Percentiles rank a stretch among this genome's conserved stretches.
Conservation (phyloP, 2,329 filamentous ascomycete genomes). For the Trichoderma asperellum region DNA sequence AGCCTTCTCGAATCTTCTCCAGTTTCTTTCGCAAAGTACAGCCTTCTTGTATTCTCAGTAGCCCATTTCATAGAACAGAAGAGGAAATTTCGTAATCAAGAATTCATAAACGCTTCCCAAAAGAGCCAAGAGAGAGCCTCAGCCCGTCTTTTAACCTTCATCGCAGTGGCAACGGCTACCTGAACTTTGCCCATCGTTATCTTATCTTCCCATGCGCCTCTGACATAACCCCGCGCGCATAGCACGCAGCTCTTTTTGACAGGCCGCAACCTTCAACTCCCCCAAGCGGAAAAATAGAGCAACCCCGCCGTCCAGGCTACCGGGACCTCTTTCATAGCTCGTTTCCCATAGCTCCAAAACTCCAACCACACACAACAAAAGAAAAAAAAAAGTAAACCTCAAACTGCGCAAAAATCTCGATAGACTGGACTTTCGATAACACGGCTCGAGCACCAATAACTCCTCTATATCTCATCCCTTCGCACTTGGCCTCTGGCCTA, state of each 20-base stretch:
- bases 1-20: conserved; percentile 4
- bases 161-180: conserved; percentile 20
- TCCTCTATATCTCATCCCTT: neutral
- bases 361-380: neutral
- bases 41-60: neutral
- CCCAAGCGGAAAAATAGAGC: conserved; percentile 28
- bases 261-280: conserved; percentile 6
- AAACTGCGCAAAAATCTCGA: neutral
- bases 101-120: neutral
- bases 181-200: conserved; percentile 17
- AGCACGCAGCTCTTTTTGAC: conserved; percentile 1
- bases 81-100: neutral
- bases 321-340: conserved; percentile 2
- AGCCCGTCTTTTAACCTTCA: conserved; percentile 10
- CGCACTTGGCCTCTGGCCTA: neutral
- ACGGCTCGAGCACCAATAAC: neutral
- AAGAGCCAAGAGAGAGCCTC: neutral
- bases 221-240: conserved; percentile 28
- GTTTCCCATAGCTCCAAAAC: neutral
- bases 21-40: neutral
- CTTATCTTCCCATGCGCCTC: conserved; percentile 25
- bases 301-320: conserved; percentile 26
- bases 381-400: neutral
- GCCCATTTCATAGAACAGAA: neutral
- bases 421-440: neutral